Conservation (phyloP, 805 yeast genomes). For the Teunomyces stri region DNA sequence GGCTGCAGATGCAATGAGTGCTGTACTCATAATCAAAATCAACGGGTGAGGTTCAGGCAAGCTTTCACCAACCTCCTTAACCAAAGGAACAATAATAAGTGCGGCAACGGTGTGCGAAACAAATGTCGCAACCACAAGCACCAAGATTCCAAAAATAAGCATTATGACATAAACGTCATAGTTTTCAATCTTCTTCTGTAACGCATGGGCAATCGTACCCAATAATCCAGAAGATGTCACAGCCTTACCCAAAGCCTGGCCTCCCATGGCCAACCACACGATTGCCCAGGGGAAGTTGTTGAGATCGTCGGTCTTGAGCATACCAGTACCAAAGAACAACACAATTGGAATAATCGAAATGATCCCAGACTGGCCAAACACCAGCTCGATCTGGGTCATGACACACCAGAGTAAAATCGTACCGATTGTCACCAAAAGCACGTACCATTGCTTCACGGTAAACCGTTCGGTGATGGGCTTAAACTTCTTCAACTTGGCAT, state of each 20-base stretch:
- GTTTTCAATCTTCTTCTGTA: constrained; percentile 40
- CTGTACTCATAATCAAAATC: constrained; percentile 64
- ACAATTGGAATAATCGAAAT: constrained; percentile 48
- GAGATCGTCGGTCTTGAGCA: constrained; percentile 46
- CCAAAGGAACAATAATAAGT: constrained; percentile 84
- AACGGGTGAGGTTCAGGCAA: constrained; percentile 82
- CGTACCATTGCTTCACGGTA: constrained; percentile 44
- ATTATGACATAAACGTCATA: constrained; percentile 45
- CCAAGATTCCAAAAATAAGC: constrained; percentile 65
- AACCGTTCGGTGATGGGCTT: constrained; percentile 47
- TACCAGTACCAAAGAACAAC: constrained; percentile 49
- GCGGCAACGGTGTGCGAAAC: constrained; percentile 98
- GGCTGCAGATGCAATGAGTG: constrained; percentile 82
- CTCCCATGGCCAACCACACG: constrained; percentile 55
- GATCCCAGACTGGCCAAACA: constrained; percentile 50
- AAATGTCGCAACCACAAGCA: constrained; percentile 85
- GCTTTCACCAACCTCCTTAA: constrained; percentile 81
- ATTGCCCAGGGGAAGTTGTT: constrained; percentile 56
- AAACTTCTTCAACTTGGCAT: constrained; percentile 47
- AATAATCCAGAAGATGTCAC: constrained; percentile 49
- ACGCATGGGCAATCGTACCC: constrained; percentile 44
- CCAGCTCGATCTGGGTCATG: constrained; percentile 37
- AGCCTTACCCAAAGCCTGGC: constrained; percentile 52
- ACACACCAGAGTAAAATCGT: constrained; percentile 53
- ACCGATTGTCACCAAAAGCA: constrained; percentile 37